Base-by-base conservation (phyloP, 192 early-diverging fungal genomes). In the Podila epicladia region DNA sequence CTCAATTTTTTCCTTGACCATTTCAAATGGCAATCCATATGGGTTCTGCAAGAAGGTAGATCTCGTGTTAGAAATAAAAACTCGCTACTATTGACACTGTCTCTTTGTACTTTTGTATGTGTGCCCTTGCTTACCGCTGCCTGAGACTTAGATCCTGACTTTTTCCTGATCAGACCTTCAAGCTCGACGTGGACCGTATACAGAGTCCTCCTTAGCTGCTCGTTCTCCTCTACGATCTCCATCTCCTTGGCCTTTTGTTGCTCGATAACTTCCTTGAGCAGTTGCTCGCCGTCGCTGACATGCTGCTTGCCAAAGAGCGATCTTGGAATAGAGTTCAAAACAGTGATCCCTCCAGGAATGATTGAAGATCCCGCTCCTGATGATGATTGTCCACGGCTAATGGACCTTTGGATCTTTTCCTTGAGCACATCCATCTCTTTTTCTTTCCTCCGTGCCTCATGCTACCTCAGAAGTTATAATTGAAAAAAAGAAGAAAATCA, bases 381-480 rank as follows among this genome's bases (percentile, higher is more conserved):
- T 64, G 50, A 28, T 65, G 64, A 57, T 67, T 63, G 37, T 33
- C 65, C 33, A 15, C 60, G 49, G 32, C 74, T 80, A 55, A 88
- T 83, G 26, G 82, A 58, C 67, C 85, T 88, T 31, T 75, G 69
- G 26, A 88, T 24, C 32, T 85, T 75, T 5, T 88, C 87, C 65
- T 82, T 82, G 13, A 83, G 68, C 26, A 84, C 82, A 37, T 76
- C 69, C 61, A 82, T 68, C 22, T 88, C 87, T 32, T 84, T 78
- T 59, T 86, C 84, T 55, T 85, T 83, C 67, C 75, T 83, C 45
- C 82, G 63, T 19, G 83, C 67, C 35, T 88, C 87, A 45, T 88
- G 87, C 87, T 88, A 62, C 49, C 20, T 50, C 29, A 11, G 17
- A 12, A 26, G 51, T 5, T 33, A 32, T 9, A 2, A 63, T 17